Evolutionary conservation across 106 monocot species (phyloP).

Genomic region (Dendrobium huoshanense): DNA sequence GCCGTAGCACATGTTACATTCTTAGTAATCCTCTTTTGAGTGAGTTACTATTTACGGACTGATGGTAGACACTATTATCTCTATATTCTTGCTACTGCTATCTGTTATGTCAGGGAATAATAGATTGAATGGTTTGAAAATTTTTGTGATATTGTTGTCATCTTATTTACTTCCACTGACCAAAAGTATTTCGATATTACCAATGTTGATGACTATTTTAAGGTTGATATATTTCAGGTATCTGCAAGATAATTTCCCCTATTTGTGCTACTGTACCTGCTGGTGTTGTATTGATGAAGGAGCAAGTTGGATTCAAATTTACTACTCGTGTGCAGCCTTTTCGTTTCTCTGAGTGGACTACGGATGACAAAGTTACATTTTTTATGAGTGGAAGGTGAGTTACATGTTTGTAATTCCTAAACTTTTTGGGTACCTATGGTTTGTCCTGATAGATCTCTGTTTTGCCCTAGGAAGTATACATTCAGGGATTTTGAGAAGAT

Average conservation of each 20-base stretch:
- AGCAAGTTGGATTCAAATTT: conserved; percentile 82
- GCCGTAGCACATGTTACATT: too few species aligned
- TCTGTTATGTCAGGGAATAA: not conserved
- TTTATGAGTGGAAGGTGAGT: conserved; percentile 85
- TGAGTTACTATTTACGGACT: too few species aligned
- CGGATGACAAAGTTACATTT: conserved; percentile 73
- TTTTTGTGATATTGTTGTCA: not conserved
- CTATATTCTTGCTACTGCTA: too few species aligned
- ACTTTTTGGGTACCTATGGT: not conserved
- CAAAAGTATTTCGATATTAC: too few species aligned
- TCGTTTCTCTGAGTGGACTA: conserved; percentile 76
- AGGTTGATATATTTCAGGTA: conserved; percentile 33
- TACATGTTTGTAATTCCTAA: not conserved
- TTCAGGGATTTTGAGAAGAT: conserved; percentile 95
- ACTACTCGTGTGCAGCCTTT: conserved; percentile 88
- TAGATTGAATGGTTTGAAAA: not conserved
- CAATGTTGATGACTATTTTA: not conserved
- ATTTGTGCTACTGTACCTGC: conserved; percentile 81
- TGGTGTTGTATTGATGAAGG: conserved; percentile 93
- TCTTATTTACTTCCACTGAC: not conserved
- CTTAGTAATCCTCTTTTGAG: too few species aligned
- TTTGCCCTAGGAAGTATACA: conserved; percentile 70
- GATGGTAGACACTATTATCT: too few species aligned
- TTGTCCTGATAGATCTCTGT: conserved; percentile 2
- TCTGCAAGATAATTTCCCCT: conserved; percentile 90